Percentiles rank a stretch among this genome's conserved stretches.
Conservation (phyloP, 2,329 filamentous ascomycete species). For the Karstenula rhodostoma region DNA sequence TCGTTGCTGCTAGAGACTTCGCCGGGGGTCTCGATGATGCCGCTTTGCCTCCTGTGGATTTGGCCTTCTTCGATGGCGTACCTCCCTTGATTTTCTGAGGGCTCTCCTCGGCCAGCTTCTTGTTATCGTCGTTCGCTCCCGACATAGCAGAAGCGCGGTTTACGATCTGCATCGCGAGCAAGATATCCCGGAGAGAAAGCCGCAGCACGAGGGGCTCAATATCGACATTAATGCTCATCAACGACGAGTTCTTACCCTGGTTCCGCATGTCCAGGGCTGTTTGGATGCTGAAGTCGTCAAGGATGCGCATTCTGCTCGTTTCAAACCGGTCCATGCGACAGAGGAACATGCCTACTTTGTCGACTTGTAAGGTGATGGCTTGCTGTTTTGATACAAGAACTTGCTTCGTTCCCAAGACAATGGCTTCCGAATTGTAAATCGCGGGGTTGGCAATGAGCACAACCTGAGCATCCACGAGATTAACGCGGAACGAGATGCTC, state of each 20-base stretch:
- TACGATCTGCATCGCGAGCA: constrained; percentile 91
- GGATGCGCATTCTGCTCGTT: constrained; percentile 84
- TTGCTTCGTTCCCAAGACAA: constrained; percentile 94
- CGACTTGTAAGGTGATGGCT: constrained; percentile 90
- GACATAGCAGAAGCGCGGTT: constrained; percentile 90
- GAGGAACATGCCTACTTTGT: constrained; percentile 95
- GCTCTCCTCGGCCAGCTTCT: constrained; percentile 59
- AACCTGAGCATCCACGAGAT: constrained; percentile 94
- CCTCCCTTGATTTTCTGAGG: constrained; percentile 64
- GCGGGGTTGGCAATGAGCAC: constrained; percentile 96
- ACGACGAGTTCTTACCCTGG: constrained; percentile 65
- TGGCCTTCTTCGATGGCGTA: constrained; percentile 57
- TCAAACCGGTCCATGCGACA: constrained; percentile 99
- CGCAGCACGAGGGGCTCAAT: constrained; percentile 91
- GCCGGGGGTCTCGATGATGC: constrained; percentile 56
- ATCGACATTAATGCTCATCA: constrained; percentile 84
- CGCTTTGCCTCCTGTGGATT: constrained; percentile 57
- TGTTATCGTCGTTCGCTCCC: constrained; percentile 56
- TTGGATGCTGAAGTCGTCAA: constrained; percentile 95
- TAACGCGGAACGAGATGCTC: constrained; percentile 86
- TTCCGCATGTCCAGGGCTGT: constrained; percentile 81
- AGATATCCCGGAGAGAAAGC: constrained; percentile 90
- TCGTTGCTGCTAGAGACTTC: constrained; percentile 56
- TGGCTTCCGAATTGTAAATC: constrained; percentile 89
- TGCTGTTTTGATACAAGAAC: constrained; percentile 93